Base-by-base conservation (phyloP, 2,329 filamentous ascomycete genomes). In the Exophiala dermatitidis region DNA sequence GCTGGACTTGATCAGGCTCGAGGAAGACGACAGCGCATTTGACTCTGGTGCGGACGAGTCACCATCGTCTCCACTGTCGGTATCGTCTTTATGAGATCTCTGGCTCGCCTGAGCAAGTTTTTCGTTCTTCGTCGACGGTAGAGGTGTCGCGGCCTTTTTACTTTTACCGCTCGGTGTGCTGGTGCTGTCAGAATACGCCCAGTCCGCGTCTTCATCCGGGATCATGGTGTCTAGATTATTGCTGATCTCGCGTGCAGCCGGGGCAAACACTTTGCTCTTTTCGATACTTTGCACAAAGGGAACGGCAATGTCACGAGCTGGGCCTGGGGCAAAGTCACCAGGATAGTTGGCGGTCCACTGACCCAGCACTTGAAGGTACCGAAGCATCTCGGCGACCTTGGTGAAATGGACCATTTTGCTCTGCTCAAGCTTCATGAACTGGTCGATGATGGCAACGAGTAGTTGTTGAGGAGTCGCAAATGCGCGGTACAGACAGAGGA, bases 261-360 rank as follows among this genome's bases (percentile, higher is more conserved):
- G 83, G 19, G 87, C 83, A 69, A 94, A 95, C 47, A 94, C 86
- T 6, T 88, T 84, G 59, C 88, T 86, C 3, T 79, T 80, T 26
- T 87, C 80, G n/a, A 97, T 73, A 38, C 84, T 79, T 12, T 75
- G 72, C 34, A 95, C 84, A 64, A 98, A 93, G 28, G 83, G 82
- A 46, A 85, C 81, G 37, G 96, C 74, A 32, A 80, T 82, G 59
- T 79, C 81, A 60, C 84, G 82, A 1, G 89, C 94, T 26, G 78
- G 78, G 1, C 85, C 79, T 57, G 86, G 83, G 1, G 90, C 90
- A 74, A 97, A 95, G 69, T 98, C 93, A 10, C 90, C 91, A 0
- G 93, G 90, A 68, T 97, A 97, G 41, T 84, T 76, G 10, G 85
- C 83, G 1, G 95, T 85, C 93, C 93, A 98, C 67, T 88, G 87